These are phyloP conservation scores for Alternaria sp. DNA, from an alignment of 2,329 filamentous ascomycete genomes.

Conservation along the genomic window DNA sequence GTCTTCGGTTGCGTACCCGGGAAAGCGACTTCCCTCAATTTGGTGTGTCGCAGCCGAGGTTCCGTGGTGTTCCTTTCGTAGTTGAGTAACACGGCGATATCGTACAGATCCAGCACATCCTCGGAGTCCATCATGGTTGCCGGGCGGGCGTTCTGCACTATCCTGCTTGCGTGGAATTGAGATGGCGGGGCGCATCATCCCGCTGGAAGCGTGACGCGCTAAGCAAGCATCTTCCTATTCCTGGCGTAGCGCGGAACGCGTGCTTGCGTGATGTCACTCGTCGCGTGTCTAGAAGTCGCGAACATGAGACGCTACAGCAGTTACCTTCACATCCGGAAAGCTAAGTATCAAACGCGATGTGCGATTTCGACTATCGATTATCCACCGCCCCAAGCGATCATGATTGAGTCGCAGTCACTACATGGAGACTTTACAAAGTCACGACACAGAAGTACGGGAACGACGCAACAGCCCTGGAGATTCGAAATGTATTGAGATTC, in stretches of 20 bases:
- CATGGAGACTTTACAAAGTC: background rate
- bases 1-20: background rate
- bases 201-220: background rate
- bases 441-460: background rate
- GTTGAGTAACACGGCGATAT: background rate
- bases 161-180: background rate
- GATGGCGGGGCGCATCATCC: background rate
- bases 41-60: background rate
- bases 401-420: background rate
- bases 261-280: background rate
- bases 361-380: no score
- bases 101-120: conserved; percentile 1
- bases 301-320: background rate
- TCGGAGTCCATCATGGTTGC: background rate
- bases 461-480: background rate
- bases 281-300: background rate
- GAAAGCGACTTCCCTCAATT: conserved; percentile 1
- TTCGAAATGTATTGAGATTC: background rate
- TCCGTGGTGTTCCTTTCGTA: background rate
- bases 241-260: background rate
- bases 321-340: background rate
- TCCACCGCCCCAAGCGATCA: background rate
- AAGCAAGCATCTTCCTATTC: background rate
- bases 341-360: no score
- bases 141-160: background rate